Conservation (phyloP, 139 green algal genomes). For the Spirogloea muscicola region DNA sequence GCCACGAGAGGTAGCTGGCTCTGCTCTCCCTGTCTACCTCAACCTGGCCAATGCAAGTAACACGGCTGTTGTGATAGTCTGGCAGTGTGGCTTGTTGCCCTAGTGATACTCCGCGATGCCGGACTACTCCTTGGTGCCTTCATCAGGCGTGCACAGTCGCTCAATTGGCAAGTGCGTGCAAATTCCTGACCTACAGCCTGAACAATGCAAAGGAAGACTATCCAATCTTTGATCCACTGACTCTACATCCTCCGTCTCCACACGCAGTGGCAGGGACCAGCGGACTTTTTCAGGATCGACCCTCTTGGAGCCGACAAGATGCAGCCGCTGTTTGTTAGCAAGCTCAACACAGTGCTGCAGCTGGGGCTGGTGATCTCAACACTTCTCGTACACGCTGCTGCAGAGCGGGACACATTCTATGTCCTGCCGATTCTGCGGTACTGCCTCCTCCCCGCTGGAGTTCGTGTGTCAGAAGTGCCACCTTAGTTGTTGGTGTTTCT, state of each 20-base stretch:
- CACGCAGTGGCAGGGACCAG: neutral
- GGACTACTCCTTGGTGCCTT: neutral
- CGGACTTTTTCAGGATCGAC: neutral
- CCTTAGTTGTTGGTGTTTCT: too few relatives aligned
- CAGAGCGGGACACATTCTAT: too few relatives aligned
- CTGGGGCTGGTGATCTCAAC: neutral
- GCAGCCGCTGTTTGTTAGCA: constrained; percentile 9
- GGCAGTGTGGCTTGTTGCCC: neutral
- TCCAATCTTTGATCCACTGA: neutral
- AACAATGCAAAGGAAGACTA: neutral
- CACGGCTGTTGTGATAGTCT: neutral
- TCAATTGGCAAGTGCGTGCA: neutral
- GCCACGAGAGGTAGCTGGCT: too few relatives aligned
- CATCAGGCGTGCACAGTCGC: neutral
- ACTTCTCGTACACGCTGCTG: too few relatives aligned
- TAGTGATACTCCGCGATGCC: neutral
- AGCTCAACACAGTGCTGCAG: constrained; percentile 8
- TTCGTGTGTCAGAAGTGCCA: too few relatives aligned
- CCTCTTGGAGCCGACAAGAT: neutral
- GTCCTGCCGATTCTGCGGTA: too few relatives aligned
- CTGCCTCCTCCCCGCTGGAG: too few relatives aligned
- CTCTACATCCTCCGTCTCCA: neutral
- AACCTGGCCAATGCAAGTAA: too few relatives aligned
- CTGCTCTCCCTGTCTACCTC: too few relatives aligned
- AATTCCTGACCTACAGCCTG: neutral